Evolutionary conservation across 2,329 filamentous ascomycete genomes (phyloP).

Genomic region (Curvularia spicifera): DNA sequence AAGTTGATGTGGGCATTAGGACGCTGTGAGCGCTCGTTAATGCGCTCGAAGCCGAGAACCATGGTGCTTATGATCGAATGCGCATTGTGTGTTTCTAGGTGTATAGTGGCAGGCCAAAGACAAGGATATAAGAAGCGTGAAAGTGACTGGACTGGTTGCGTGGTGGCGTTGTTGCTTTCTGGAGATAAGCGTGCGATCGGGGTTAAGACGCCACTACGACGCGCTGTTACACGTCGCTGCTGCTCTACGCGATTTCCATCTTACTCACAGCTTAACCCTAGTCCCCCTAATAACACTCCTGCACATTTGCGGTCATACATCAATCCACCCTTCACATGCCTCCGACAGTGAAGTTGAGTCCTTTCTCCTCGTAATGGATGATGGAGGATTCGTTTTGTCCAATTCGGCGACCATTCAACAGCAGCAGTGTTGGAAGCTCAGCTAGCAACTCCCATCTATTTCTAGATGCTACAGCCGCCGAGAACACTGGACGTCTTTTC

Average conservation of each 20-base stretch:
- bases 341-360: too few relatives aligned
- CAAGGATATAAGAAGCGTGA: not conserved
- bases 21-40: constrained; percentile 76
- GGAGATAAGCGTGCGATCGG: constrained; percentile 8
- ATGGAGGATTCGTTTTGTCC: too few relatives aligned
- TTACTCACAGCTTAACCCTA: too few relatives aligned
- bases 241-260: not conserved
- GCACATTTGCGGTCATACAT: not conserved
- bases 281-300: too few relatives aligned
- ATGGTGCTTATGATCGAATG: constrained; percentile 55
- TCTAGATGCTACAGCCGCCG: not conserved
- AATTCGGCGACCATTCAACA: too few relatives aligned
- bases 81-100: not conserved
- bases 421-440: not conserved
- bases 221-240: constrained; percentile 4
- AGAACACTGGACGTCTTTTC: not conserved
- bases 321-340: too few relatives aligned
- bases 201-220: constrained; percentile 12
- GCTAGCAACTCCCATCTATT: too few relatives aligned
- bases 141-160: not conserved
- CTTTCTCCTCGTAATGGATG: too few relatives aligned
- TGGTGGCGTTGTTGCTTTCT: constrained; percentile 1
- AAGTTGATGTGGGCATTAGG: constrained; percentile 83
- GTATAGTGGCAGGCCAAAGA: not conserved
- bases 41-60: constrained; percentile 78